Conservation (phyloP, 805 yeast species). For the Yamadazyma phyllophila region DNA sequence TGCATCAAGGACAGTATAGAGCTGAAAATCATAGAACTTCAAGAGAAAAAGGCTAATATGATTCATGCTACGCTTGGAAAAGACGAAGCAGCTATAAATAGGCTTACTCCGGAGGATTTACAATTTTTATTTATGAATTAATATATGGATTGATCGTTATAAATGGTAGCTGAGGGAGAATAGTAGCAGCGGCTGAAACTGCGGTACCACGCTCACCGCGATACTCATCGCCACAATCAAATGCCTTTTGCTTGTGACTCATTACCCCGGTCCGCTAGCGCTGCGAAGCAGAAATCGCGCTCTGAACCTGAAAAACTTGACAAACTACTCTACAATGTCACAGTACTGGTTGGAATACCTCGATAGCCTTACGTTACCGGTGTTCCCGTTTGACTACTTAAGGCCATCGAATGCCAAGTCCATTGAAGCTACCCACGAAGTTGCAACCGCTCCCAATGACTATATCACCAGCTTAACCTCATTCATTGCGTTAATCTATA, state of each 20-base stretch:
- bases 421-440: constrained; percentile 54
- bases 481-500: constrained; percentile 66
- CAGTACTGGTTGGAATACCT: constrained; percentile 60
- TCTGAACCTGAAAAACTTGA: background rate
- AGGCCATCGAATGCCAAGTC: constrained; percentile 69
- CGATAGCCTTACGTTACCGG: constrained; percentile 81
- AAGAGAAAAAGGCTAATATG: constrained; percentile 97
- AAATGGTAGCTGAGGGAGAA: no score
- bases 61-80: constrained; percentile 93
- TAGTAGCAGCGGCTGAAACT: no score
- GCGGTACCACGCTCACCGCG: no score
- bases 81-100: constrained; percentile 85
- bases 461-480: constrained; percentile 61
- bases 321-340: background rate
- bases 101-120: constrained; percentile 89
- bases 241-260: constrained; percentile 1
- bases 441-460: constrained; percentile 13
- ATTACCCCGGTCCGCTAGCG: background rate
- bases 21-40: constrained; percentile 90
- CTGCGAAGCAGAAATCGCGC: background rate
- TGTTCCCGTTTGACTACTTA: constrained; percentile 83
- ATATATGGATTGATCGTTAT: background rate
- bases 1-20: constrained; percentile 97
- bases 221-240: background rate
- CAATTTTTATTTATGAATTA: constrained; percentile 89